Base-by-base conservation (phyloP, 202 grass and related monocot species). In the Dendrocalamus latiflorus region DNA sequence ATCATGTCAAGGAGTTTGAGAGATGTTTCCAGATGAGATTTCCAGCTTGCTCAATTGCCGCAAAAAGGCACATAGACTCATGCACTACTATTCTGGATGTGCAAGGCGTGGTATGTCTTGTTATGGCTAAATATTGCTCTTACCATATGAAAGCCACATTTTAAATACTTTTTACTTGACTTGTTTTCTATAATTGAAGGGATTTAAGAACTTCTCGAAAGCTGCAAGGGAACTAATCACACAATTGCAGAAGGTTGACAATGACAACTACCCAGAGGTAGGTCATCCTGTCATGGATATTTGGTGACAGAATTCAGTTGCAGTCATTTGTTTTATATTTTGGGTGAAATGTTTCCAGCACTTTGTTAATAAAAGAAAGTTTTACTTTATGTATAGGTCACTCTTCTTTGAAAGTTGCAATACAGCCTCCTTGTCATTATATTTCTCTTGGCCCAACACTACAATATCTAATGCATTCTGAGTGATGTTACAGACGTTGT, bases 251-350 rank as follows among this genome's bases (percentile, higher is more conserved):
- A 98, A 92, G 85, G 90, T 98, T 33, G 96, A 98, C 83, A 87
- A 66, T 84, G 96, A 98, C 71, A 95, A 98, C 67, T 98, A 98
- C 61, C 95, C 95, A 81, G 91, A 98, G 95, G 95, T 98, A 72
- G 68, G 44, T 68, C 43, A 84, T 49, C 12, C 47, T 68, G 25
- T 68, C 38, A 49, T 79, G 38, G 34, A 43, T 62, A 64, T 42
- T 75, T 53, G 7, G 17, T 58, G 20, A 28, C 9, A 80, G 37
- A 33, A 43, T 79, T 79, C 9, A 66, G 7, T 81, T 75, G 7
- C 21, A 39, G 22, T 10, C 28, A 60, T 74, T 51, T 49, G 16
- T 9, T 13, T 47, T 24, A 21, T 9, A 33, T 38, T 43, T 34
- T 8, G 26, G 22, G 44, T 64, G 18, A 56, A 65, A 26, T 49